Evolutionary conservation across 2,329 filamentous ascomycete genomes (phyloP).

Genomic region (Penicillium sp.): DNA sequence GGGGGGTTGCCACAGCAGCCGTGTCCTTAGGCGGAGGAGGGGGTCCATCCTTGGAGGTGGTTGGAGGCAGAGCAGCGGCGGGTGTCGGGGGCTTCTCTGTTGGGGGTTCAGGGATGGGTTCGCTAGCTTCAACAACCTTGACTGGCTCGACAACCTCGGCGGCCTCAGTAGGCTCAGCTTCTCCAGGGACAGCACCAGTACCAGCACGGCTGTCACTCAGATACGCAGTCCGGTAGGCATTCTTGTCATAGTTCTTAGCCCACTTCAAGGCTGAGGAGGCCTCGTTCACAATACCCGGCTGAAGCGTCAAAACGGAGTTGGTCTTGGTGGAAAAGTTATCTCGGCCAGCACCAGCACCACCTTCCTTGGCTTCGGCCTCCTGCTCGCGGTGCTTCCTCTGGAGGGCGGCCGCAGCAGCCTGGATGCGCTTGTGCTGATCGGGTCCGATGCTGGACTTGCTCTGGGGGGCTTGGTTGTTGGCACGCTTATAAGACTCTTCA

Average conservation of each 20-base stretch:
- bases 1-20: conserved; percentile 21
- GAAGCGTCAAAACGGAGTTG: conserved; percentile 85
- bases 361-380: conserved; percentile 51
- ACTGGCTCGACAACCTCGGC: conserved; percentile 37
- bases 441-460: conserved; percentile 86
- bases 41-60: conserved; percentile 34
- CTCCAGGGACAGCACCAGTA: conserved; percentile 61
- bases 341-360: conserved; percentile 61
- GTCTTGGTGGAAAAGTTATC: conserved; percentile 70
- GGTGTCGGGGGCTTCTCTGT: conserved; percentile 40
- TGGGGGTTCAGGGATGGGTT: conserved; percentile 18
- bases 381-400: conserved; percentile 70
- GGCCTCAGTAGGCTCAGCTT: conserved; percentile 35
- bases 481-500: conserved; percentile 58
- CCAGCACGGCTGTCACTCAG: conserved; percentile 74
- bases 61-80: conserved; percentile 27
- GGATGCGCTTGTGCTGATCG: conserved; percentile 91
- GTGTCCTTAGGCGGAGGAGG: conserved; percentile 39
- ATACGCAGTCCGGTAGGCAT: conserved; percentile 83
- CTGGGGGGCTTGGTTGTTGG: conserved; percentile 54
- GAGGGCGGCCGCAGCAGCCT: conserved; percentile 84
- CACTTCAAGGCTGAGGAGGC: conserved; percentile 95
- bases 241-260: conserved; percentile 93
- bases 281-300: conserved; percentile 81
- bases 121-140: conserved; percentile 35